A percentile compares a stretch with the other conserved stretches of the same genome.
These are phyloP conservation scores for Alternaria gansuensis DNA, from an alignment of 2,329 filamentous ascomycete genomes.

Conservation along the genomic window DNA sequence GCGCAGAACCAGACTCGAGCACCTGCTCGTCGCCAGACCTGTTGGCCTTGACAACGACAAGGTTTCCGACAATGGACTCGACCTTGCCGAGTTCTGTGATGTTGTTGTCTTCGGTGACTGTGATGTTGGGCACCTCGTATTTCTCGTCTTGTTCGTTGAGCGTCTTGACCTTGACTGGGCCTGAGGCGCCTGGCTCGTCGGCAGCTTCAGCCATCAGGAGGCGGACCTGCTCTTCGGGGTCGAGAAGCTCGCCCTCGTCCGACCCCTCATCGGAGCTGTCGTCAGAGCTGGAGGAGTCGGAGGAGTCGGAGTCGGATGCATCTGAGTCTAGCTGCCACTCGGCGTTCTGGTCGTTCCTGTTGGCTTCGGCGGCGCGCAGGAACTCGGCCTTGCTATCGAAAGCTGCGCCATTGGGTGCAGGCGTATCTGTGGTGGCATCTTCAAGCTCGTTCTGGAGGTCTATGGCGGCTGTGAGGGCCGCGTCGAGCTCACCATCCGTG, in stretches of 20 bases:
- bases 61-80: slow-evolving; percentile 79
- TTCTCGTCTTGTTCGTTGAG: slow-evolving; percentile 75
- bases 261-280: slow-evolving; percentile 64
- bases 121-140: slow-evolving; percentile 74
- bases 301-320: slow-evolving; percentile 62
- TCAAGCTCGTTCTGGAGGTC: slow-evolving; percentile 23
- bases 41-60: slow-evolving; percentile 79
- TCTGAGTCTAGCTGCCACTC: slow-evolving; percentile 81
- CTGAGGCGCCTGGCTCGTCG: slow-evolving; percentile 78
- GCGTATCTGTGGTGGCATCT: slow-evolving; percentile 7
- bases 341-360: slow-evolving; percentile 64
- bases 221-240: slow-evolving; percentile 81
- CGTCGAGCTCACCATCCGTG: slow-evolving; percentile 31
- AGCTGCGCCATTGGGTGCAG: slow-evolving; percentile 6
- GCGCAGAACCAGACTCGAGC: slow-evolving; percentile 81
- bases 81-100: slow-evolving; percentile 79
- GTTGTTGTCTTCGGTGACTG: slow-evolving; percentile 78
- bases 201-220: slow-evolving; percentile 86
- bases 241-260: slow-evolving; percentile 72
- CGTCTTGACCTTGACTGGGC: slow-evolving; percentile 71
- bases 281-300: slow-evolving; percentile 59
- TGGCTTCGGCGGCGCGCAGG: slow-evolving; percentile 55
- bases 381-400: slow-evolving; percentile 54
- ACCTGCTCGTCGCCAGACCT: slow-evolving; percentile 84
- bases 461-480: slow-evolving; percentile 27